Percentiles rank a stretch among this genome's conserved stretches.
phyloP scores from a whole-genome alignment of 2,329 filamentous ascomycete species.

The Aureobasidium sp. region DNA sequence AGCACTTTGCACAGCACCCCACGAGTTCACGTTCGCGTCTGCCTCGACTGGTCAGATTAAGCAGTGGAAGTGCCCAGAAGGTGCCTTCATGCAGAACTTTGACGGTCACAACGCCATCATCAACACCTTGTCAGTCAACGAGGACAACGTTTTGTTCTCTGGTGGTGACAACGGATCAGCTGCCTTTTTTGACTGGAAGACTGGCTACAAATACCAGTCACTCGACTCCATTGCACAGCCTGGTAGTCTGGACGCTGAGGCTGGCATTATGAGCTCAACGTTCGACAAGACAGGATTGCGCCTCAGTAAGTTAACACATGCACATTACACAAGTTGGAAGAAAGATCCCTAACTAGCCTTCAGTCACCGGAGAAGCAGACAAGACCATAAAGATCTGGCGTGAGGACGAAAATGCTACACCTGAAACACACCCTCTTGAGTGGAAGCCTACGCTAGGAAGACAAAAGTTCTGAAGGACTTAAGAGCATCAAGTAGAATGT shows the following conservation, averaged over 20 bases:
- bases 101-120: slow-evolving; percentile 95
- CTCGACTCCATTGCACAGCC: slow-evolving; percentile 90
- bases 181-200: slow-evolving; percentile 99
- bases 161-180: slow-evolving; percentile 95
- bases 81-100: slow-evolving; percentile 98
- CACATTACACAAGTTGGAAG: not conserved
- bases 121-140: slow-evolving; percentile 87
- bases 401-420: slow-evolving; percentile 81
- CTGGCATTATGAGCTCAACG: slow-evolving; percentile 87
- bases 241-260: slow-evolving; percentile 86
- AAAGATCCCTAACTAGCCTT: slow-evolving; percentile 16
- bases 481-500: not conserved
- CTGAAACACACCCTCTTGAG: slow-evolving; percentile 81
- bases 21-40: slow-evolving; percentile 92
- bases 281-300: slow-evolving; percentile 67
- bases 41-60: slow-evolving; percentile 92
- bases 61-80: slow-evolving; percentile 98
- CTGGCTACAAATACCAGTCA: slow-evolving; percentile 82
- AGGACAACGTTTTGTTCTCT: slow-evolving; percentile 90
- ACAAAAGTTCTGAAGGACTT: slow-evolving; percentile 50
- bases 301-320: not conserved
- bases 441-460: slow-evolving; percentile 79
- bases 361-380: slow-evolving; percentile 92
- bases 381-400: slow-evolving; percentile 98
- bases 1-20: slow-evolving; percentile 73